Evolutionary conservation across 2,329 filamentous ascomycete genomes (phyloP), one percentile per base, ranked within the genome.

Genomic region (Arthrobotrys pseudoclavata): DNA sequence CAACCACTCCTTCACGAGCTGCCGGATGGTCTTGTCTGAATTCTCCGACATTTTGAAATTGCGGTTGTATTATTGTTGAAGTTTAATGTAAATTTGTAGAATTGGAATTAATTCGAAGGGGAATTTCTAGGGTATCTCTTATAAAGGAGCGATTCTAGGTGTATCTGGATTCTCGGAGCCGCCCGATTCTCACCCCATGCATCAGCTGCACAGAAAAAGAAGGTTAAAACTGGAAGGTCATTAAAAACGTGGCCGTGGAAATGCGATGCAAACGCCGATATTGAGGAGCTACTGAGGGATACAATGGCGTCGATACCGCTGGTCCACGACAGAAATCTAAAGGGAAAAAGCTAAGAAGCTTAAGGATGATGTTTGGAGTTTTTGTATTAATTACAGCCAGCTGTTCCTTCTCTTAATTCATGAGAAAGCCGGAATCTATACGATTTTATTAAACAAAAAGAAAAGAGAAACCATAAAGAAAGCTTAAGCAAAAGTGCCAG

Each of bases 1-100:
- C 57, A 82, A 76, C 81, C 81, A 82, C 47, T 81, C 68, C n/a
- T 72, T n/a, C 34, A 71, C 68, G 0, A 78, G 55, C 53, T 78
- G 48, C 29, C 63, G 47, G 9, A 78, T 61, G 4, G 68, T 57
- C 47, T 70, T 70, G 37, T 66, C 72, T 31, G 63, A 12, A 20
- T 18, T 69, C 12, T 31, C 47, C 18, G 48, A 15, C 60, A 68
- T 63, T n/a, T 50, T 50, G 15, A 9, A 42, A 29, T 29, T 22
- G 10, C 24, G 18, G 55, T 10, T 13, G 20, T 40, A 13, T 45
- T 4, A 4, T 20, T 45, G 42, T 15, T 40, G n/a, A n/a, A n/a
- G 22, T 61, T 24, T 42, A 24, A 24, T 18, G 15, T 18, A 61
- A 26, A 13, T 61, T 48, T 63, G 26, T 48, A 50, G 40, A 18